Evolutionary conservation across 169 alveolate species (phyloP).

Genomic region (Fabrea salina): DNA sequence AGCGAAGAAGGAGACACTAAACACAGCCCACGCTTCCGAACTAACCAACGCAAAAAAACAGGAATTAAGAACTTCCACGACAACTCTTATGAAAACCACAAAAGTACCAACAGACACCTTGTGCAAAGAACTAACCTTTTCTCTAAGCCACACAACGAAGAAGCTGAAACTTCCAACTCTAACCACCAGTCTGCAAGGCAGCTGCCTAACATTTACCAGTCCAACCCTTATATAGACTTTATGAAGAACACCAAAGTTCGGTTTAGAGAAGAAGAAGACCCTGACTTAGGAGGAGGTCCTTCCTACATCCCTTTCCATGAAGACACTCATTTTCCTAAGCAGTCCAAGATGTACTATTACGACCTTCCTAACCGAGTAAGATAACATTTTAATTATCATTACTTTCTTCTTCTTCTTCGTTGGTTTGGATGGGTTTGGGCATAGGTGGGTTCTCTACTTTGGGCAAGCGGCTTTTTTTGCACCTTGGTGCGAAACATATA

Average conservation of each 20-base stretch:
- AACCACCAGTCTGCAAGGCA: slow-evolving; percentile 24
- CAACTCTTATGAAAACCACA: not conserved
- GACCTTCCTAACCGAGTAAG: too few species aligned
- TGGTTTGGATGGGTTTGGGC: not conserved
- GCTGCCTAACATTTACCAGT: slow-evolving; percentile 7
- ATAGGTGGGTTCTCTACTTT: not conserved
- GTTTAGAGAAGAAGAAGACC: slow-evolving; percentile 25
- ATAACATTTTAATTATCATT: too few species aligned
- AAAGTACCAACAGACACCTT: not conserved
- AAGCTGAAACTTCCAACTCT: not conserved
- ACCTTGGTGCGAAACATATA: not conserved
- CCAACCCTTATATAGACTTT: not conserved
- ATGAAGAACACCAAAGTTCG: not conserved
- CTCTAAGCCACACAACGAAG: not conserved
- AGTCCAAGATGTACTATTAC: too few species aligned
- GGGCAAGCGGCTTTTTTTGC: not conserved
- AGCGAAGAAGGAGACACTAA: slow-evolving; percentile 17
- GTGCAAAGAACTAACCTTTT: not conserved
- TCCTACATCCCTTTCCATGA: too few species aligned
- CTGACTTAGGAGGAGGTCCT: slow-evolving; percentile 37
- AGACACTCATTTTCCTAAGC: too few species aligned
- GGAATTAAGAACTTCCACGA: not conserved
- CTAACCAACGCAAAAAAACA: not conserved
- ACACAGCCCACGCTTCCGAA: not conserved
- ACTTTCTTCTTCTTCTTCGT: slow-evolving; percentile 19